Evolutionary conservation across 1,139 yeast species (phyloP).

Genomic region (Nakaseomyces bracarensis): DNA sequence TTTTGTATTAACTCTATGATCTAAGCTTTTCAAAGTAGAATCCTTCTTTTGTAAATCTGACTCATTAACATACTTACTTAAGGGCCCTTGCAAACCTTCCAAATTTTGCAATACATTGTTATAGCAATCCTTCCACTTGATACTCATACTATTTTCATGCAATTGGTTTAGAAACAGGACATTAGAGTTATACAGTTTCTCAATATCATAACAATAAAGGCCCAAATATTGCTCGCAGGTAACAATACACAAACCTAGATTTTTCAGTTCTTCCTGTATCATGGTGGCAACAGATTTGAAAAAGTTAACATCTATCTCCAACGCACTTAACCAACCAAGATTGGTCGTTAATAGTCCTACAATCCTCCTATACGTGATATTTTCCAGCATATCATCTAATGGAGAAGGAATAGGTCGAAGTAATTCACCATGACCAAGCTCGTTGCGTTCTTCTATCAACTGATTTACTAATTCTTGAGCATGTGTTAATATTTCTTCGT

Average conservation of each 20-base stretch:
- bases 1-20: conserved; percentile 22
- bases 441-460: conserved; percentile 9
- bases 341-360: conserved; percentile 36
- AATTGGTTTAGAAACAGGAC: conserved; percentile 42
- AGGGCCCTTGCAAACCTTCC: conserved; percentile 33
- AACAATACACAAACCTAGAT: conserved; percentile 44
- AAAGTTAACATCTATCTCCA: conserved; percentile 38
- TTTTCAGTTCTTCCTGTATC: conserved; percentile 26
- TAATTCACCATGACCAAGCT: conserved; percentile 25
- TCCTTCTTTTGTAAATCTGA: conserved; percentile 27
- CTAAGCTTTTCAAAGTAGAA: conserved; percentile 25
- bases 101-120: conserved; percentile 29
- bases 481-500: not conserved
- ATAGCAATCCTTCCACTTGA: conserved; percentile 43
- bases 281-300: conserved; percentile 30
- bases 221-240: conserved; percentile 54
- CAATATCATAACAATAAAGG: conserved; percentile 42
- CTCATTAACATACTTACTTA: conserved; percentile 31
- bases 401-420: conserved; percentile 43
- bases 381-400: conserved; percentile 23
- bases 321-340: conserved; percentile 46
- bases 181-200: conserved; percentile 44
- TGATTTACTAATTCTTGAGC: not conserved
- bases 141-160: conserved; percentile 40
- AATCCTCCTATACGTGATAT: not conserved